A percentile compares a stretch with the other conserved stretches of the same genome.
phyloP scores from a whole-genome alignment of 371 early-diverging fungal species.

The Mucor lusitanicus region DNA sequence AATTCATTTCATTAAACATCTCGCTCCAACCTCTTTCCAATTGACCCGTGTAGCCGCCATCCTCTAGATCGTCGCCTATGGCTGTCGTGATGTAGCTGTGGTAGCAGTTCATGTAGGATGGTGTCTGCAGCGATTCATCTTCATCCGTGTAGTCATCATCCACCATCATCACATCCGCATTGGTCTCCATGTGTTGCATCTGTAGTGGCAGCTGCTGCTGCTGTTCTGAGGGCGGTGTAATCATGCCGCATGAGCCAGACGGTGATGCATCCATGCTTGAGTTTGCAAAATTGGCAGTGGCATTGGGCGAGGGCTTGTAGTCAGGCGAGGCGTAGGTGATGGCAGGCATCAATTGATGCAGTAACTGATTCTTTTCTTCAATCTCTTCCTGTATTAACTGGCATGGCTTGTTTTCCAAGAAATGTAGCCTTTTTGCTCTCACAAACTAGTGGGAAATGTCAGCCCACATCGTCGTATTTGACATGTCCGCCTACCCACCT shows the following conservation, averaged over 20 bases:
- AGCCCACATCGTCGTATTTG: not conserved
- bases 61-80: slow-evolving; percentile 2
- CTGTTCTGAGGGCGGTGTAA: not conserved
- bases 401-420: not conserved
- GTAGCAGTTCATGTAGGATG: not conserved
- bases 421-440: not conserved
- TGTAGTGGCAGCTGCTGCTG: not conserved
- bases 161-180: not conserved
- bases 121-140: slow-evolving; percentile 14
- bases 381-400: not conserved
- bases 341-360: not conserved
- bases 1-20: slow-evolving; percentile 7
- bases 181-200: not conserved
- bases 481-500: not conserved
- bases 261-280: not conserved
- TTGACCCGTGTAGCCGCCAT: slow-evolving; percentile 10
- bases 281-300: not conserved
- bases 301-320: not conserved
- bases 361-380: not conserved
- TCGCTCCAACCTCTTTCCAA: slow-evolving; percentile 18
- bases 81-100: not conserved
- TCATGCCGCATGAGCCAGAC: not conserved
- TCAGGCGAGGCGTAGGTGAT: not conserved
- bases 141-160: slow-evolving; percentile 18
- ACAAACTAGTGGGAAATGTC: not conserved